Evolutionary conservation across 371 early-diverging fungal species (phyloP), one percentile per base, ranked within the genome.

Genomic region (Fennellomyces sp.): DNA sequence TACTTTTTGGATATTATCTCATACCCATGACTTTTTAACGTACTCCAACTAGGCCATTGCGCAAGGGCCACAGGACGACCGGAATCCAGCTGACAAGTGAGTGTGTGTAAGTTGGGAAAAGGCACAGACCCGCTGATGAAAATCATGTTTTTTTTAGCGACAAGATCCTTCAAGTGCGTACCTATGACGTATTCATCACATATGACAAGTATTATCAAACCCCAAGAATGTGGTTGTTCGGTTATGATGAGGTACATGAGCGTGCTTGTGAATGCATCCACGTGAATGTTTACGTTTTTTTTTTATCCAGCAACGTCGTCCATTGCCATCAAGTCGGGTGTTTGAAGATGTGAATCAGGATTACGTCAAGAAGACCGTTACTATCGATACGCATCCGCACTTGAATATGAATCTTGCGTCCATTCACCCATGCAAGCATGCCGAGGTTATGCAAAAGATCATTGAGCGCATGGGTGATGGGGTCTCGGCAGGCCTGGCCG

Each of bases 161-260:
- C 73, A 95, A 95, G 70, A 92, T 97, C 66, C 75, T 97, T 58
- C 90, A 86, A 54, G 96, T 96, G 21, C 89, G 98, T 61, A 97
- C 97, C 2, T 98, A 97, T 67, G 97, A 97, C 76, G 84, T 98
- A 33, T 92, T 92, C 66, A 98, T 98, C 63, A 96, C 97, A 12
- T 98, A 98, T 78, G 99, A 98, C 86, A 98, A 98, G 75, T 97
- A 96, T 73, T 96, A 96, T 67, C 96, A 95, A 73, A 97, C 97
- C 0, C 98, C 98, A 12, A 89, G 97, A 29, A 89, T 98, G 61
- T 97, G 94, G 93, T 83, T 98, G 56, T 94, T 91, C 80, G 99
- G 99, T 6, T 98, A 97, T 71, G 93, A 93, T 77, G 96, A 96
- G 80, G 81, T 59, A 52, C 27, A 33, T 33, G 8, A 33, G 29